Evolutionary conservation across 2,329 filamentous ascomycete genomes (phyloP).

Genomic region (Ceratocystiopsis minuta): DNA sequence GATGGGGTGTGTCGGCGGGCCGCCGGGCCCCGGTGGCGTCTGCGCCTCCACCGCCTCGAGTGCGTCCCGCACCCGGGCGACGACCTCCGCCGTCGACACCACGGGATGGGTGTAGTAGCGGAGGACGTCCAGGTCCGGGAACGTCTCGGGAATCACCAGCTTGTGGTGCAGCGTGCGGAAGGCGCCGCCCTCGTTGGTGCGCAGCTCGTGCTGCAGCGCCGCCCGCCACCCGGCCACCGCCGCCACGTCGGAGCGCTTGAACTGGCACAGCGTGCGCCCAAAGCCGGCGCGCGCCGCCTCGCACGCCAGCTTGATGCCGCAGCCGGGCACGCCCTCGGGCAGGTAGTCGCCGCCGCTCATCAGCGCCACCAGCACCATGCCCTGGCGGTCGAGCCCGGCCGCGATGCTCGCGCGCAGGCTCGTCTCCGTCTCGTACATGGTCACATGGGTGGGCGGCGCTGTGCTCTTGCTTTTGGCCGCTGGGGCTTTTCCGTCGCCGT

Average conservation of each 20-base stretch:
- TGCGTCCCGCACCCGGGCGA: conserved; percentile 36
- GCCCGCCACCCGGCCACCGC: conserved; percentile 55
- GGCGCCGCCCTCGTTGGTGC: conserved; percentile 64
- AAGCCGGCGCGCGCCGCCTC: conserved; percentile 83
- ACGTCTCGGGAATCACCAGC: conserved; percentile 58
- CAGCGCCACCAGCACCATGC: conserved; percentile 84
- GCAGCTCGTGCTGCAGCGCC: conserved; percentile 54
- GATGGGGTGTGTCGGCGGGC: conserved; percentile 24
- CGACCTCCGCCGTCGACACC: conserved; percentile 44
- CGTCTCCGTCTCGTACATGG: conserved; percentile 46
- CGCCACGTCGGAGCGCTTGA: conserved; percentile 39
- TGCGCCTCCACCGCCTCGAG: conserved; percentile 31
- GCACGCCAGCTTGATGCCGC: conserved; percentile 73
- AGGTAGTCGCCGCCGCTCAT: conserved; percentile 94
- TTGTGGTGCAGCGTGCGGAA: conserved; percentile 63
- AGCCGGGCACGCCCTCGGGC: conserved; percentile 71
- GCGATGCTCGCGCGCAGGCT: not conserved
- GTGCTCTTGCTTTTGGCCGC: conserved; percentile 37
- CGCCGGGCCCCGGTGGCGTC: not conserved
- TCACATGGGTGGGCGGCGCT: conserved; percentile 76
- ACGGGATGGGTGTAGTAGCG: conserved; percentile 78
- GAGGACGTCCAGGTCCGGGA: conserved; percentile 63
- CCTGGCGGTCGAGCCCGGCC: conserved; percentile 57
- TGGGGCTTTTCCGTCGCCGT: conserved; percentile 18
- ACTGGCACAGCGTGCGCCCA: conserved; percentile 52